phyloP scores from a whole-genome alignment of 495 filamentous ascomycete species.

The Penicillium coprophilum region DNA sequence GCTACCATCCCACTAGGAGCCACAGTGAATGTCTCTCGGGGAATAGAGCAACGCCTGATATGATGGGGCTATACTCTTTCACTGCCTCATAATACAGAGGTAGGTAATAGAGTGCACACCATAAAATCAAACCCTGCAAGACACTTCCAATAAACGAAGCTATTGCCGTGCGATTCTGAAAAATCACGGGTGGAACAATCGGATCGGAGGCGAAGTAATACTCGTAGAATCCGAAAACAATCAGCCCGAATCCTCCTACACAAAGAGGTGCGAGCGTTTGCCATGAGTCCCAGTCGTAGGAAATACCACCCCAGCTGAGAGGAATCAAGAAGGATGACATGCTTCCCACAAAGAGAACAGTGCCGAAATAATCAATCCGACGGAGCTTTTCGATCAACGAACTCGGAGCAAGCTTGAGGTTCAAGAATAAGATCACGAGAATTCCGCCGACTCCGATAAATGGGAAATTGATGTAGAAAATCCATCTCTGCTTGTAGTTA shows the following conservation, averaged over 20 bases:
- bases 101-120: slow-evolving; percentile 49
- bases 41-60: slow-evolving; percentile 49
- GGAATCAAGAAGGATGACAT: slow-evolving; percentile 50
- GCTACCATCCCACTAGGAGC: slow-evolving; percentile 48
- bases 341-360: slow-evolving; percentile 54
- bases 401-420: slow-evolving; percentile 42
- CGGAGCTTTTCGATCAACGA: slow-evolving; percentile 43
- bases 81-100: slow-evolving; percentile 55
- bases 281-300: slow-evolving; percentile 50
- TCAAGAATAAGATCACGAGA: slow-evolving; percentile 51
- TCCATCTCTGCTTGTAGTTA: slow-evolving; percentile 37
- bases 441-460: slow-evolving; percentile 49
- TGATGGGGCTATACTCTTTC: slow-evolving; percentile 46
- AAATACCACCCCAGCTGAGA: slow-evolving; percentile 52
- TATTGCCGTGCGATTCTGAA: slow-evolving; percentile 48
- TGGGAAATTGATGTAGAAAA: slow-evolving; percentile 58
- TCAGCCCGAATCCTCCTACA: slow-evolving; percentile 51
- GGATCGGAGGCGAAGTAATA: slow-evolving; percentile 43
- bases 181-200: slow-evolving; percentile 49
- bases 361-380: slow-evolving; percentile 61
- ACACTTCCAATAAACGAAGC: slow-evolving; percentile 44
- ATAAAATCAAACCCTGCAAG: slow-evolving; percentile 53
- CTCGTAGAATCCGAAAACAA: slow-evolving; percentile 51
- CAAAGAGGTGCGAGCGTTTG: slow-evolving; percentile 58
- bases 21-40: slow-evolving; percentile 54